These are phyloP conservation scores for Auriscalpium vulgare DNA, from an alignment of 768 basidiomycete genomes.

Conservation along the genomic window DNA sequence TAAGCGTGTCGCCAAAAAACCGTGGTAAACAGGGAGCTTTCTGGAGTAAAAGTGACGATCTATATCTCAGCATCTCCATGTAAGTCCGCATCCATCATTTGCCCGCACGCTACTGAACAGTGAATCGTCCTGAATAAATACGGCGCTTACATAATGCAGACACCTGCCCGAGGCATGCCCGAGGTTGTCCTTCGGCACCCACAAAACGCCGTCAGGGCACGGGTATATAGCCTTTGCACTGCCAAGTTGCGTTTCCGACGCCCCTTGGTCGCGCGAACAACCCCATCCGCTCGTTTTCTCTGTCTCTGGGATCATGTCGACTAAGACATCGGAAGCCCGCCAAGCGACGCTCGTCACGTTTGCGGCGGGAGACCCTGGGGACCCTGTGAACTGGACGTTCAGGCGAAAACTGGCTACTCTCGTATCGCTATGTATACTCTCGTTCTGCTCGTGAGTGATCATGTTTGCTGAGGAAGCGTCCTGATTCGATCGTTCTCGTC, in stretches of 20 bases:
- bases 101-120: too few relatives aligned
- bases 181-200: too few relatives aligned
- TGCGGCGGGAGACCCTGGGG: conserved; percentile 9
- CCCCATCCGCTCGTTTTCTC: background rate
- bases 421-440: conserved; percentile 1
- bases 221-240: background rate
- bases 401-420: conserved; percentile 5
- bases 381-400: conserved; percentile 14
- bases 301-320: background rate
- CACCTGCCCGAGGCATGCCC: too few relatives aligned
- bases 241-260: background rate
- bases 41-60: too few relatives aligned
- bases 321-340: background rate
- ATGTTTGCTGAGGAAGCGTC: background rate
- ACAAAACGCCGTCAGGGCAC: too few relatives aligned
- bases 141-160: too few relatives aligned
- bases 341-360: conserved; percentile 6
- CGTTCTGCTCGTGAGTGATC: conserved; percentile 8
- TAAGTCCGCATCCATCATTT: too few relatives aligned
- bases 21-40: too few relatives aligned
- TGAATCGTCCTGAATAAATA: too few relatives aligned
- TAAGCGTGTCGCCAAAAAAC: too few relatives aligned
- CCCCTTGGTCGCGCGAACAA: background rate
- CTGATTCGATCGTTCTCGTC: too few relatives aligned
- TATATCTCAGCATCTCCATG: too few relatives aligned